Evolutionary conservation across 805 yeast species (phyloP).

Genomic region (Teunomyces lycoperdinae): DNA sequence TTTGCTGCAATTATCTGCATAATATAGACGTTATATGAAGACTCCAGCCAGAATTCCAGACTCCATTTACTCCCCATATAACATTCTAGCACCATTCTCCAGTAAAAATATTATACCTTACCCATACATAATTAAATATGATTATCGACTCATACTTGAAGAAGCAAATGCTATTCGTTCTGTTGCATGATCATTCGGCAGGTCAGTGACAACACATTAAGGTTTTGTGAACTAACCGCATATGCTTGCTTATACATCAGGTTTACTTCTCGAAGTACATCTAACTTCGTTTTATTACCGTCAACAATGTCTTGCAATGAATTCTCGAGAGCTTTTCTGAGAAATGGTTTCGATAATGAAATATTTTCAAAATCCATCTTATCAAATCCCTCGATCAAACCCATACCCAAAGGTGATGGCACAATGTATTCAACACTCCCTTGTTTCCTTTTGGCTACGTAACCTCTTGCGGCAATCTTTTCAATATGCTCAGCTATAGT

Average conservation of each 20-base stretch:
- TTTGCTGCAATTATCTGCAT: too few species aligned
- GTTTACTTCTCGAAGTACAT: constrained; percentile 55
- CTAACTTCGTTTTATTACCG: constrained; percentile 53
- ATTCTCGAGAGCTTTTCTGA: constrained; percentile 73
- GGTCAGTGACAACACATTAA: constrained; percentile 28
- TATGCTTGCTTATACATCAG: constrained; percentile 62
- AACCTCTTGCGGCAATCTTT: constrained; percentile 66
- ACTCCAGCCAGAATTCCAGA: too few species aligned
- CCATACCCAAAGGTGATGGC: constrained; percentile 84
- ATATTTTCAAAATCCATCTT: constrained; percentile 66
- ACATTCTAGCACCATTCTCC: too few species aligned
- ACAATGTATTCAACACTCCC: constrained; percentile 47
- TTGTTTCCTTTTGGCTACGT: constrained; percentile 48
- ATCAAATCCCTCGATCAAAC: constrained; percentile 85
- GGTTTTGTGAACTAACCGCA: constrained; percentile 43
- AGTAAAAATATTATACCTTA: not conserved
- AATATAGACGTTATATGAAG: too few species aligned
- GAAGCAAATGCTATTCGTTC: not conserved
- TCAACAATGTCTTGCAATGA: constrained; percentile 64
- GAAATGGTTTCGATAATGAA: constrained; percentile 83
- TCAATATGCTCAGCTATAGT: constrained; percentile 98
- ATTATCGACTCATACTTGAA: not conserved
- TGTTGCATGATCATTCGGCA: constrained; percentile 12
- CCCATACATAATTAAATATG: not conserved
- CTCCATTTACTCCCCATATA: too few species aligned